Base-by-base conservation (phyloP, 768 basidiomycete species). In the Sistotremastrum suecicum region DNA sequence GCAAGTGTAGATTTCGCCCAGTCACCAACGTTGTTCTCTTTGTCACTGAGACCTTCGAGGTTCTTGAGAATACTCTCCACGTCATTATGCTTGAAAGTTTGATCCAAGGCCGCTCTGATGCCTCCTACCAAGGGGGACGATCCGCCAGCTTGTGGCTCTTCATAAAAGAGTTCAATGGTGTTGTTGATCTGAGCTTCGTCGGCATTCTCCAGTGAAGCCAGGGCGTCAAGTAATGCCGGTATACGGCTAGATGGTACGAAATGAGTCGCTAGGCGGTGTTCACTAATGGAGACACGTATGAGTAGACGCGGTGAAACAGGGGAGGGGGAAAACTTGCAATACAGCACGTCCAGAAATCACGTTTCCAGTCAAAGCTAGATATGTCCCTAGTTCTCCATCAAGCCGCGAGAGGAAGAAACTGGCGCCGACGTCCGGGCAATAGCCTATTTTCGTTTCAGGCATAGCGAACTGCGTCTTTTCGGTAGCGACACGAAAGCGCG, bases 361-460 rank as follows among this genome's bases (percentile, higher is more conserved):
- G 40, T 79, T 74, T 5, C 80, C 78, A 6, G 92, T 97, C 52
- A 99, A 64, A 7, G 79, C 88, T 38, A 98, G 76, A 66, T 94
- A 99, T n/a, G 89, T 83, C 37, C 95, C 95, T 39, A 98, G 57
- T 52, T 89, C 70, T 7, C 95, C 95, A 57, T 99, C 95, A 49
- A 97, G 64, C 51, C 81, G 76, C 35, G 90, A 80, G 42, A 99
- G 67, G 67, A 90, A 92, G 65, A 77, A 86, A 54, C 76, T 90
- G 31, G 82, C 83, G 12, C 95, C 95, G 29, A 99, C 92, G 62
- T 99, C 94, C 31, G 94, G 92, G 51, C 66, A 78, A 58, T 86
- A 89, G 39, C 83, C 85, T 55, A 91, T 90, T 56, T 83, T 85
- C 8, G 86, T 90, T 66, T 99, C 95, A 10, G 95, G 95, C 95